Conservation (phyloP, 2,329 filamentous ascomycete species). For the Botrytis tulipae region DNA sequence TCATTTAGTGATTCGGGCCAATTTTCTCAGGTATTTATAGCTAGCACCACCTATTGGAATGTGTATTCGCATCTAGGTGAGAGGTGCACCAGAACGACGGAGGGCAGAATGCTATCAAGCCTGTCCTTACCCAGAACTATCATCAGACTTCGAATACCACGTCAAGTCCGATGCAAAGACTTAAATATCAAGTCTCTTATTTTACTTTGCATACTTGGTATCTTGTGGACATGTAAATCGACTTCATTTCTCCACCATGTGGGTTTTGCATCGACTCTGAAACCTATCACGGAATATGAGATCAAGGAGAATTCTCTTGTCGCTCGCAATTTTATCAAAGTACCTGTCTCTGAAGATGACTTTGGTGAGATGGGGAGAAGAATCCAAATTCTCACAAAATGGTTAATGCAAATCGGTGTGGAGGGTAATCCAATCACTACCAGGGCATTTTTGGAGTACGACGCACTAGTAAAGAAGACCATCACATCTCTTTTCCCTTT, state of each 20-base stretch:
- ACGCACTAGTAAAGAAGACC: background rate
- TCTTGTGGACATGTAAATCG: background rate
- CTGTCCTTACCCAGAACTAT: background rate
- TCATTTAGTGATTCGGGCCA: background rate
- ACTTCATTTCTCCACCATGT: background rate
- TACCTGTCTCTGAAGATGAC: background rate
- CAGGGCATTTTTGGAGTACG: background rate
- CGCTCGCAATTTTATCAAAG: background rate
- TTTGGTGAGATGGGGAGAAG: conserved; percentile 1
- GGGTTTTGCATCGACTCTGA: background rate
- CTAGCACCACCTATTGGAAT: background rate
- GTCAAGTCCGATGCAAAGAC: background rate
- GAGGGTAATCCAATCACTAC: background rate
- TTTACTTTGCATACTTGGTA: background rate
- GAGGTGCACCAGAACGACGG: background rate
- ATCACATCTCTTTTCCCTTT: background rate
- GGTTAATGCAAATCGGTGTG: background rate
- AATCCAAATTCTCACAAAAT: background rate
- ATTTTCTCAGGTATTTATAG: background rate
- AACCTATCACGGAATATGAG: background rate
- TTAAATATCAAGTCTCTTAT: background rate
- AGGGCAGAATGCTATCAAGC: background rate
- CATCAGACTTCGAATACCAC: background rate
- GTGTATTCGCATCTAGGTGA: background rate
- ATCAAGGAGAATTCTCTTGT: background rate